phyloP scores from a whole-genome alignment of 345 rosid species.

The Salix caprea region DNA sequence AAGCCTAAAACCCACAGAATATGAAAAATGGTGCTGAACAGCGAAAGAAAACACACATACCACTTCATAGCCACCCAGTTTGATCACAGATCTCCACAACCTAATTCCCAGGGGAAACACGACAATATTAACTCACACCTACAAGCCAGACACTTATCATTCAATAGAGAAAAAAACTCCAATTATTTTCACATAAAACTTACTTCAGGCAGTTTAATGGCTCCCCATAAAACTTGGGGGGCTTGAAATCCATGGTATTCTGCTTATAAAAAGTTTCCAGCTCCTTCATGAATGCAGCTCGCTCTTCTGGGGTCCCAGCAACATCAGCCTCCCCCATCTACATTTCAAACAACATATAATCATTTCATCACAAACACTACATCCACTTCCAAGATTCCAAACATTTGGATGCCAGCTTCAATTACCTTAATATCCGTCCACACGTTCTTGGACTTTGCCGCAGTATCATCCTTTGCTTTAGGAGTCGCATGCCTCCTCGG shows the following conservation, averaged over 20 bases:
- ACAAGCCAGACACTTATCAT: constrained; percentile 4
- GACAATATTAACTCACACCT: constrained; percentile 14
- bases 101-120: constrained; percentile 36
- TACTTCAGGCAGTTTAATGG: constrained; percentile 79
- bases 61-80: constrained; percentile 85
- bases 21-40: background rate
- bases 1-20: background rate
- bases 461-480: constrained; percentile 28
- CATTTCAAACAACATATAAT: constrained; percentile 13
- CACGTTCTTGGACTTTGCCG: constrained; percentile 50
- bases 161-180: background rate
- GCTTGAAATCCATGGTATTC: constrained; percentile 57
- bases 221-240: constrained; percentile 71
- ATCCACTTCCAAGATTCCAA: background rate
- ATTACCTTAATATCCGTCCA: constrained; percentile 60
- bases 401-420: background rate
- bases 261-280: constrained; percentile 59
- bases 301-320: constrained; percentile 65
- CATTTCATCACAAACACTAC: constrained; percentile 7
- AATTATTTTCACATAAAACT: constrained; percentile 23
- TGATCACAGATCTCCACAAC: constrained; percentile 78
- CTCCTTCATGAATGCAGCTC: constrained; percentile 61
- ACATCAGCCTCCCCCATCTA: constrained; percentile 57
- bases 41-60: constrained; percentile 32
- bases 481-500: constrained; percentile 24